Conservation (phyloP, 2,329 filamentous ascomycete genomes). For the Teratosphaeria destructans region DNA sequence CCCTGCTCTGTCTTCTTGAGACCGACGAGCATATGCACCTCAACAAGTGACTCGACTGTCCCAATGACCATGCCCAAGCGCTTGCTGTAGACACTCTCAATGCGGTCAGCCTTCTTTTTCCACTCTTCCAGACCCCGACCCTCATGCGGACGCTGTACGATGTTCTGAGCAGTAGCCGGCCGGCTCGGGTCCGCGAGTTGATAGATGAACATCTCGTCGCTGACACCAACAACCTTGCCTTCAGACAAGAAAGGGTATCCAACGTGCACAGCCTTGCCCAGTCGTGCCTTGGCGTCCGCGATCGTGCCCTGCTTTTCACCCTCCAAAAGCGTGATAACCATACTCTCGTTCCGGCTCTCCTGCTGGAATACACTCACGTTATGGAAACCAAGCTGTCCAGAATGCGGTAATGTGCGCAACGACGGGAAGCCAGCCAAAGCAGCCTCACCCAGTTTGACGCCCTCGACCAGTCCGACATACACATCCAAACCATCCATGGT, state of each 20-base stretch:
- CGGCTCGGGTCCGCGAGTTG: conserved; percentile 48
- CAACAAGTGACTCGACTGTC: conserved; percentile 75
- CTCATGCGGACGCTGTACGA: conserved; percentile 60
- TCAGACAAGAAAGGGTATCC: conserved; percentile 95
- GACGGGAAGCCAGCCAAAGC: conserved; percentile 93
- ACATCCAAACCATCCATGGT: conserved; percentile 82
- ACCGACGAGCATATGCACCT: conserved; percentile 90
- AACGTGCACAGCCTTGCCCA: conserved; percentile 79
- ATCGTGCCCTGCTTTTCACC: conserved; percentile 61
- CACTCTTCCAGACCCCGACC: conserved; percentile 71
- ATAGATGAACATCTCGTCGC: conserved; percentile 90
- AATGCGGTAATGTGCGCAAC: conserved; percentile 74
- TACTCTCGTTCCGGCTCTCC: conserved; percentile 92
- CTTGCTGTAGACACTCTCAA: conserved; percentile 84
- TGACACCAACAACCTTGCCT: conserved; percentile 77
- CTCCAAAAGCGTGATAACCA: conserved; percentile 76
- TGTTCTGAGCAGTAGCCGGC: conserved; percentile 32
- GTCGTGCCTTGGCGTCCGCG: conserved; percentile 62
- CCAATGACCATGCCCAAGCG: conserved; percentile 81
- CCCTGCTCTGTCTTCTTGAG: conserved; percentile 83
- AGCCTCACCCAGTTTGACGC: conserved; percentile 67
- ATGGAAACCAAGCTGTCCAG: conserved; percentile 71
- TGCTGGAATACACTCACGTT: conserved; percentile 92
- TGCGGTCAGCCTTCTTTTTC: conserved; percentile 69
- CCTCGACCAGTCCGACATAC: conserved; percentile 71